Evolutionary conservation across 148 eudicot genomes (phyloP), one percentile per base, ranked within the genome.

Genomic region (Silene uniflora): DNA sequence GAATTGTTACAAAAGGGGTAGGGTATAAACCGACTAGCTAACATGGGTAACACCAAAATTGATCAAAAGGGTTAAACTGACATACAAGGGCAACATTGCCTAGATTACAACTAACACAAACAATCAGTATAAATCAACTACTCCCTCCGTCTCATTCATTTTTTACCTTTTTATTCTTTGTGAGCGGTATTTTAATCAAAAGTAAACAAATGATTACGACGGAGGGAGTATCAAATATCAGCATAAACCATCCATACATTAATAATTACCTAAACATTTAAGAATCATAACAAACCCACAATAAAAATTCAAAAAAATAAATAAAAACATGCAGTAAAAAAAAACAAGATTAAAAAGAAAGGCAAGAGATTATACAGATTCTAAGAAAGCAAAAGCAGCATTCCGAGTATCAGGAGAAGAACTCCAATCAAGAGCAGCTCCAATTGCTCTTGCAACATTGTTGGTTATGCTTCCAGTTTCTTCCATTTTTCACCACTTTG

Each of bases 391-490:
- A 80, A 89, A 86, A 0, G 98, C 97, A 19, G 91, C 85, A 0
- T 86, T 88, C 21, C 97, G 88, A 82, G 87, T 79, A 80, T 90
- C 93, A 46, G 92, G 74, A 60, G 97, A 75, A 62, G 96, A 89
- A 32, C 77, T 87, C 96, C 97, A 92, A 75, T 91, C 93, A 23
- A 92, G 87, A 56, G 93, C 98, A 76, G 87, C 88, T 17, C 74
- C 75, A 47, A 95, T 95, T 69, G 98, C 97, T 78, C 84, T 81
- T 46, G 96, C 97, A 42, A 95, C 96, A 77, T 84, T 86, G 73
- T 66, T 87, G 23, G 90, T 89, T 32, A 79, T 77, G 56, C 60
- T 76, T 52, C 71, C 83, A 80, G 76, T 35, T 13, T 86, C 91
- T 56, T 85, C 96, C 94, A 91, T 90, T 67, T 10, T 47, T 19